Base-by-base conservation (phyloP, 164 flowering plant species). In the Liriodendron chinense region DNA sequence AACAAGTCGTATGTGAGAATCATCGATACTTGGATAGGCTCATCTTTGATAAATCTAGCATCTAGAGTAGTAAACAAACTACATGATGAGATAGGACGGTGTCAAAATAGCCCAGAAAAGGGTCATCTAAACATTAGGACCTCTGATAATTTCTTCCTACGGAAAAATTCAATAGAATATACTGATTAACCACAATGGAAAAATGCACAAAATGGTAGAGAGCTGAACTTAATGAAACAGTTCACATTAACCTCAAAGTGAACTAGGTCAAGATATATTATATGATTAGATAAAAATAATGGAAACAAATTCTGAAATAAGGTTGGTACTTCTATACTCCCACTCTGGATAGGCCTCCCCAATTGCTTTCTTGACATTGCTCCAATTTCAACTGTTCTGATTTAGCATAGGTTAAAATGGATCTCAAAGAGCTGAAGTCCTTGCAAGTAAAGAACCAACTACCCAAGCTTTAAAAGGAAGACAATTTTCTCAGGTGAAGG, bases 1-100 rank as follows among this genome's bases (percentile, higher is more conserved):
- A 53, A 53, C 69, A 67, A 67, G 26, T 18, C 3, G 69, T 28
- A 67, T n/a, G 28, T 67, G 69, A 67, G 69, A 67, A 67, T 26
- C 18, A 26, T 12, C n/a, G 16, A 34, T 67, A 43, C 69, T 67
- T 26, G 47, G 34, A 67, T 28, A 34, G 69, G 69, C 47, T 67
- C 48, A 67, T 13, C 43, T 65, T 26, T 26, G 69, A 67, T 67
- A 12, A 67, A 26, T 26, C 69, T 5, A 34, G 18, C 59, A 67
- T 16, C 43, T 26, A 26, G 28, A 49, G 14, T 34, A 24, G 69
- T 14, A 26, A 67, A 28, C 13, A 26, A 26, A 67, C 69, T 34
- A 67, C 59, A 28, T 6, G 28, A 28, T 7, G 16, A 26, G 47
- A 67, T 67, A 67, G 69, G 43, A 24, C 68, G 8, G 68, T 23